Percentiles rank a stretch among this genome's conserved stretches.
phyloP scores from a whole-genome alignment of 2,329 filamentous ascomycete species.

The Botrytis squamosa region DNA sequence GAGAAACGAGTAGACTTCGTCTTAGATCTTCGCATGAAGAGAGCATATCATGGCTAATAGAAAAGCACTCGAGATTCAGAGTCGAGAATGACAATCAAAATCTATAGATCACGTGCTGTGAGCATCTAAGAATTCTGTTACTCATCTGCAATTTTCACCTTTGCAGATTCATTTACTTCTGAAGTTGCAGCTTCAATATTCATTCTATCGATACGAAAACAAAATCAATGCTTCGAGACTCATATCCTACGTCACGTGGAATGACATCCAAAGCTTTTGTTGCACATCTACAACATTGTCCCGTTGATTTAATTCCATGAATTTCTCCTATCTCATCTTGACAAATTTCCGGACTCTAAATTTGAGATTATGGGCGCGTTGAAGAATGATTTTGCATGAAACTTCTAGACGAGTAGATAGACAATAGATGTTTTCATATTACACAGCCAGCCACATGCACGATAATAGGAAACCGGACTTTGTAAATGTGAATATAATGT shows the following conservation, averaged over 20 bases:
- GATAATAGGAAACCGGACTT: neutral
- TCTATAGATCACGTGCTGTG: neutral
- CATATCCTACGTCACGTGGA: neutral
- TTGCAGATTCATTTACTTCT: neutral
- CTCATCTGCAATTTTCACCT: neutral
- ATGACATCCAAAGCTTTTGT: neutral
- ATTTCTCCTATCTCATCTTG: neutral
- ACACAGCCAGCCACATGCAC: neutral
- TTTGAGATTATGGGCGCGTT: neutral
- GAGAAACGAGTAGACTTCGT: neutral
- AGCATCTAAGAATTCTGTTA: neutral
- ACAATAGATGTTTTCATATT: no score
- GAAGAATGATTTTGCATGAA: neutral
- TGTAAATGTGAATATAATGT: neutral
- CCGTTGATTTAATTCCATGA: neutral
- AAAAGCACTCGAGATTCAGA: neutral
- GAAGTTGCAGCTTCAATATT: neutral
- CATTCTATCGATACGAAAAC: neutral
- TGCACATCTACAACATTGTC: neutral
- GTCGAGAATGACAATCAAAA: neutral
- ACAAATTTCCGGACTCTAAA: no score
- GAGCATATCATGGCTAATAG: neutral
- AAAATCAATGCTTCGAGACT: neutral
- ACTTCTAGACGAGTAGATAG: no score
- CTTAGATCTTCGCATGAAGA: neutral